Evolutionary conservation across 495 filamentous ascomycete species (phyloP), one percentile per base, ranked within the genome.

Genomic region (Tuber borchii): DNA sequence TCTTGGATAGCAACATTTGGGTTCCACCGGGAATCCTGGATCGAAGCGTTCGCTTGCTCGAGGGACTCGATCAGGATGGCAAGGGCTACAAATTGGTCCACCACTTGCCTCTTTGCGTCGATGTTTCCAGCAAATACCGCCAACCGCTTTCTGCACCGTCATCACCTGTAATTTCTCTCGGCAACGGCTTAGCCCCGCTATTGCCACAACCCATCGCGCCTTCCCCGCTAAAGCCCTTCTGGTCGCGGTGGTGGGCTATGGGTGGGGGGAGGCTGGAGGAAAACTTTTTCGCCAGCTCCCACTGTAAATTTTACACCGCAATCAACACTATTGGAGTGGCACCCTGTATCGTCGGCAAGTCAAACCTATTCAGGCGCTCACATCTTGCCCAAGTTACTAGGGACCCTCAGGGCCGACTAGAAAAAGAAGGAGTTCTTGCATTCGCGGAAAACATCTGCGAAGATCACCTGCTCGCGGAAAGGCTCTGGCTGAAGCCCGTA

Each of bases 371-470:
- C 86, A 92, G 95, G 42, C 91, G 91, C 71, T 94, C 94, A 0
- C 95, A 99, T 81, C 89, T 99, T 40, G 88, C 93, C 81, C 88
- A 88, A 75, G 87, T 96, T 31, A 97, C 94, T n/a, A 71, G 87
- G 85, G 14, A 79, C 81, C 31, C 86, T 72, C 61, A 88, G 86
- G 81, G 86, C 84, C 34, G 74, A 78, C 69, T 79, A 84, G 72
- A 83, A 87, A 78, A 83, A 84, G 44, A 78, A 68, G 87, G 80
- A 76, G 85, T 78, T 82, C 87, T 73, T 79, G 85, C 71, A 78
- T 98, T 99, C 85, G 94, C 92, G 22, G 88, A 92, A 56, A 95
- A 97, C 81, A 97, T 99, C 84, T 99, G 95, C 85, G 95, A 99
- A 82, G 95, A 99, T 81, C 96, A 99, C 79, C 86, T 97, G 22